Evolutionary conservation across 352 stramenopile genomes (phyloP), one percentile per base, ranked within the genome.

Genomic region (Globisporangium apiculatum): DNA sequence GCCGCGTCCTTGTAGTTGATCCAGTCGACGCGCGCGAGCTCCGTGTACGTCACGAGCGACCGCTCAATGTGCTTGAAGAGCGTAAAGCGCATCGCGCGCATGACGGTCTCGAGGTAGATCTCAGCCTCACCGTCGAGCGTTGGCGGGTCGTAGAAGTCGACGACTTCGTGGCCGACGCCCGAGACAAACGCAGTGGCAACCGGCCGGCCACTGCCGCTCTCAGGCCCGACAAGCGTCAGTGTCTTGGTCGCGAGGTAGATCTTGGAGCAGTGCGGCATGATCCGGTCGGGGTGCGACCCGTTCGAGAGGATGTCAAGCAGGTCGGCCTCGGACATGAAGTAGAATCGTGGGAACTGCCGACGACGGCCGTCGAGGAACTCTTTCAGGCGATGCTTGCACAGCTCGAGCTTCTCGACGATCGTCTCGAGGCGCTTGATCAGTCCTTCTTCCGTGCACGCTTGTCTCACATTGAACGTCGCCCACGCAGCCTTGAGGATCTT

Each of bases 231-330:
- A 7, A 98, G 71, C 3, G 78, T 86, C 36, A 98, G 69, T 1
- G 89, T 97, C 68, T 98, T 98, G 6, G 86, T 97, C 14, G 87
- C 94, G 36, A 98, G 68, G 62, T 98, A 98, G 37, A 98, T 95
- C 73, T 98, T 98, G 42, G 95, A 95, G 61, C 91, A 96, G 65
- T 98, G 95, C 11, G 88, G 83, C 79, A 98, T 96, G 40, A 98
- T 96, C 7, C 96, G 94, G 47, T 94, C 86, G 0, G 95, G 95
- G 17, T 95, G 84, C 36, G 86, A 97, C 4, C 94, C 95, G 57
- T 98, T 98, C 15, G 91, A 98, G 8, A 98, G 66, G 51, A 98
- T 98, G 67, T 98, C 94, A 17, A 98, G 72, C 57, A 98, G 68
- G 65, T 98, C 92, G 18, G 82, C 82, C 69, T 93, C 82, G 0